phyloP scores from a whole-genome alignment of 441 rosid species.

The Adansonia madagascariensis region DNA sequence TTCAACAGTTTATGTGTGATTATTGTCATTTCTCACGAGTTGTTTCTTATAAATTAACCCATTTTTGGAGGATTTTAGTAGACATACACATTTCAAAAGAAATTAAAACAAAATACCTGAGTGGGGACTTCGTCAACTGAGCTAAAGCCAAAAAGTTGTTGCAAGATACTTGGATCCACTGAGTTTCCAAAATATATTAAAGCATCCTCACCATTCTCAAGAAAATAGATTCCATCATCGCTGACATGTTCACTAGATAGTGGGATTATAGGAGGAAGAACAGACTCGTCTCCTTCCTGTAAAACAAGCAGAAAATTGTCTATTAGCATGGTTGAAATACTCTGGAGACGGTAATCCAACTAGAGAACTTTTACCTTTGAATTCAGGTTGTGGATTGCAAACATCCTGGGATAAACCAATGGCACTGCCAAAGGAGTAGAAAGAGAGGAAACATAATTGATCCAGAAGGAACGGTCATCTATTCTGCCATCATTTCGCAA shows the following conservation, averaged over 20 bases:
- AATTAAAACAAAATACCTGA: slow-evolving; percentile 53
- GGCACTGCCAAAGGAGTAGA: slow-evolving; percentile 83
- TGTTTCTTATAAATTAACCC: not conserved
- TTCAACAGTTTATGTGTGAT: not conserved
- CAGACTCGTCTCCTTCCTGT: slow-evolving; percentile 69
- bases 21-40: not conserved
- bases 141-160: slow-evolving; percentile 62
- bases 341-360: not conserved
- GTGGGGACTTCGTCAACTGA: slow-evolving; percentile 63
- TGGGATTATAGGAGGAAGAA: slow-evolving; percentile 73
- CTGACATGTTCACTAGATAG: slow-evolving; percentile 84
- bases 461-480: slow-evolving; percentile 93
- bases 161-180: slow-evolving; percentile 63
- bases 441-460: slow-evolving; percentile 67
- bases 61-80: not conserved
- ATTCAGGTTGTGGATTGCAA: slow-evolving; percentile 80
- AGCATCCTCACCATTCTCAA: slow-evolving; percentile 94
- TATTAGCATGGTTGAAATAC: slow-evolving; percentile 23
- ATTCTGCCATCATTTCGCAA: slow-evolving; percentile 81
- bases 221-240: slow-evolving; percentile 92
- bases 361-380: slow-evolving; percentile 48
- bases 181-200: slow-evolving; percentile 75
- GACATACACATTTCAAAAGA: slow-evolving; percentile 3
- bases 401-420: slow-evolving; percentile 89
- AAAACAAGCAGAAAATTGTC: slow-evolving; percentile 28